Evolutionary conservation across 2,329 filamentous ascomycete genomes (phyloP), one percentile per base, ranked within the genome.

Genomic region (Ophiostoma novo-ulmi): DNA sequence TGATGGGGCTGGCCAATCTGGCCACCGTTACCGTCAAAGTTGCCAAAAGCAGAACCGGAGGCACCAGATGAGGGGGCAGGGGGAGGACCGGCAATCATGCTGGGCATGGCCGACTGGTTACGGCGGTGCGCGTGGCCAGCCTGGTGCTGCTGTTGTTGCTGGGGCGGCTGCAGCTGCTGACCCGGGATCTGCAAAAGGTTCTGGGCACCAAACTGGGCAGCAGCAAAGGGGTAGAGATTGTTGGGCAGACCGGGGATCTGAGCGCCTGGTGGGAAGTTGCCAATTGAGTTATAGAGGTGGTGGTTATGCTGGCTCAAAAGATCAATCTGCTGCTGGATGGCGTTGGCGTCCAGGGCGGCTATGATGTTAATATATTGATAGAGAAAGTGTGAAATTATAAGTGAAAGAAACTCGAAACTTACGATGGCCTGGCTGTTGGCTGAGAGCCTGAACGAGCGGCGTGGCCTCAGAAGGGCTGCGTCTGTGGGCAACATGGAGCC

Each of bases 241-340:
- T 35, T 35, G 4, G 58, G 22, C 58, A 63, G 22, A 17, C 58
- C 58, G 3, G 58, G 26, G 26, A 63, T 63, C 89, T 90, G 82
- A 90, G 36, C 35, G 11, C 63, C 63, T 38, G 6, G 17, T 36
- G 63, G 17, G 20, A 63, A 63, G 22, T 26, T 63, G 26, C 58
- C n/a, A 26, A 63, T 35, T 2, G 44, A 35, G 63, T 39, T 65
- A 7, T 22, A 22, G 20, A 97, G 93, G 80, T 97, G 94, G 81
- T 98, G 94, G 80, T 98, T 95, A 80, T 98, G 95, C 80, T 97
- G 93, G 83, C 98, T 94, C 78, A 98, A 86, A 79, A 96, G 87
- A 82, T 98, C 94, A 78, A 98, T 97, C 82, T 98, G 94, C 84
- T 97, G 94, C 83, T 97, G 94, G 79, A 98, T 94, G 79, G 93